Evolutionary conservation across 441 rosid species (phyloP), one percentile per base, ranked within the genome.

Genomic region (Raphanus hybrid): DNA sequence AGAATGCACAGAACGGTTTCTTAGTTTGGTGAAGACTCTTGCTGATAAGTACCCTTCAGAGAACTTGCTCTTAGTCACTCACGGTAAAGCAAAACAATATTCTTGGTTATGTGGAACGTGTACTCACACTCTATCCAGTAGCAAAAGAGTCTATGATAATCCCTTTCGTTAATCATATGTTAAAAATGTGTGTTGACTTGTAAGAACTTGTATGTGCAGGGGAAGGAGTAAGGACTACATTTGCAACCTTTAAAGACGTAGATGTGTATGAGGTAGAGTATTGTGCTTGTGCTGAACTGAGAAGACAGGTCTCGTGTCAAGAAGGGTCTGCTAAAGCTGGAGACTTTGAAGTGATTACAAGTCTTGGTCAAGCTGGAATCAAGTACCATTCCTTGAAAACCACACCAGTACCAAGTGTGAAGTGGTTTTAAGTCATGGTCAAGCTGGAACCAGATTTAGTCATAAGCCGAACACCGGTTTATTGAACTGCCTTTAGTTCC

Each of bases 21-120:
- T 77, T 48, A 75, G 76, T 16, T 76, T 86, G 18, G 75, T 96
- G 1, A 86, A 78, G 75, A 83, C 89, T 3, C 95, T 93, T 12
- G 91, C 97, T 0, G 92, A 93, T 85, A 91, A 84, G 79, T 92
- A 88, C 86, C 97, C 98, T 70, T 78, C 79, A 4, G 98, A 96
- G 75, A 93, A 96, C 76, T 81, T 96, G 89, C 87, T 96, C 75
- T 85, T 96, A 58, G 92, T 96, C 77, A 89, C 99, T 18, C 99
- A 92, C 69, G 99, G 99, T 91, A 83, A 81, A 81, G 73, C 71
- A 55, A 55, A 11, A 0, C 59, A 15, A 15, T 54, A 15, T 54
- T 54, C 59, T 54, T 54, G 23, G 55, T 48, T 54, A 54, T 54
- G 57, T 52, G 57, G 20, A 50, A 2, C 20, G 14, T 50, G 57